Percentiles rank a stretch among this genome's conserved stretches.
These are phyloP conservation scores for carrot (Daucus carota) DNA, from an alignment of 129 eudicot species.

Conservation along the genomic window DH1_v3.0 NC_030385.2:14243501-14244000, in stretches of 20 bases:
- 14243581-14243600: constrained; percentile 74
- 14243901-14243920: neutral
- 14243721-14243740: neutral
- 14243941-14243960: neutral
- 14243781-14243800: neutral
- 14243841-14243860: neutral
- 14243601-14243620: constrained; percentile 61
- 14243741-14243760: neutral
- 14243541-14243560: constrained; percentile 13
- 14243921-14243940: neutral
- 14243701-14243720: constrained; percentile 52
- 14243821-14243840: neutral
- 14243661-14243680: constrained; percentile 93
- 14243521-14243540: neutral
- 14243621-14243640: constrained; percentile 69
- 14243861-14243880: neutral
- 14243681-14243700: constrained; percentile 84
- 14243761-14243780: neutral
- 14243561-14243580: constrained; percentile 88
- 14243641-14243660: constrained; percentile 71
- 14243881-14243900: neutral
- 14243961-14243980: neutral
- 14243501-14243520: neutral
- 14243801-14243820: neutral
- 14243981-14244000: no score